A percentile compares a stretch with the other conserved stretches of the same genome.
Evolutionary conservation across 2,329 filamentous ascomycete genomes (phyloP).

Genomic region (Fusarium nisikadoi): DNA sequence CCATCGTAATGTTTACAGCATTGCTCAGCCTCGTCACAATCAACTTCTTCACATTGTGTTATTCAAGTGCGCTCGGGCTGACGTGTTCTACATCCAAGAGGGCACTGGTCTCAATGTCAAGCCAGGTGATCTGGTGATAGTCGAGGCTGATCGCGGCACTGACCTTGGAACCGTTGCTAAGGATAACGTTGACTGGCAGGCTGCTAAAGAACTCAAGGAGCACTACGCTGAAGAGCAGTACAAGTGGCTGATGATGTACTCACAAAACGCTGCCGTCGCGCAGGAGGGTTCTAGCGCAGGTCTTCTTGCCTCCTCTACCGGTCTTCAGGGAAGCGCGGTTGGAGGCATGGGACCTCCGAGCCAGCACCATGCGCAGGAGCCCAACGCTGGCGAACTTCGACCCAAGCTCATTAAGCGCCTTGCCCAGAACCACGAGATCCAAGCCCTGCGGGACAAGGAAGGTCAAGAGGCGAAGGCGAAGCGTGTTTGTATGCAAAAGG

Average conservation of each 20-base stretch:
- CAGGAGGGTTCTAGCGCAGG: slow-evolving; percentile 71
- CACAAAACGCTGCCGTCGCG: slow-evolving; percentile 75
- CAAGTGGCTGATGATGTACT: slow-evolving; percentile 99
- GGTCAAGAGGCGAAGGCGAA: slow-evolving; percentile 98
- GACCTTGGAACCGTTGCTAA: slow-evolving; percentile 93
- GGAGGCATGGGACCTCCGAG: slow-evolving; percentile 82
- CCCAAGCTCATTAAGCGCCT: slow-evolving; percentile 97
- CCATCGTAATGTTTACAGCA: slow-evolving; percentile 69
- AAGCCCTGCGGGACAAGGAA: slow-evolving; percentile 91
- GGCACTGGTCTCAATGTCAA: slow-evolving; percentile 92
- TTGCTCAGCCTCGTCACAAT: slow-evolving; percentile 70
- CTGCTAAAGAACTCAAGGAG: slow-evolving; percentile 89
- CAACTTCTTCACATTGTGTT: slow-evolving; percentile 88
- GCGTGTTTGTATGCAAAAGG: slow-evolving; percentile 95
- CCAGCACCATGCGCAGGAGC: slow-evolving; percentile 78
- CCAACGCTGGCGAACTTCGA: slow-evolving; percentile 80
- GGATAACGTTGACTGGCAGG: slow-evolving; percentile 87
- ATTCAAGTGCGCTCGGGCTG: slow-evolving; percentile 95
- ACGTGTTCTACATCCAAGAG: slow-evolving; percentile 97
- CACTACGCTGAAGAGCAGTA: slow-evolving; percentile 96
- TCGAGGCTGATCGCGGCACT: slow-evolving; percentile 95
- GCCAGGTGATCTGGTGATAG: slow-evolving; percentile 92
- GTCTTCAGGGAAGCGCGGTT: slow-evolving; percentile 75
- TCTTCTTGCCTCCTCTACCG: slow-evolving; percentile 70
- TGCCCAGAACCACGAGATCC: slow-evolving; percentile 90